Conservation (phyloP, 2,329 filamentous ascomycete species). For the Mariannaea sp. region DNA sequence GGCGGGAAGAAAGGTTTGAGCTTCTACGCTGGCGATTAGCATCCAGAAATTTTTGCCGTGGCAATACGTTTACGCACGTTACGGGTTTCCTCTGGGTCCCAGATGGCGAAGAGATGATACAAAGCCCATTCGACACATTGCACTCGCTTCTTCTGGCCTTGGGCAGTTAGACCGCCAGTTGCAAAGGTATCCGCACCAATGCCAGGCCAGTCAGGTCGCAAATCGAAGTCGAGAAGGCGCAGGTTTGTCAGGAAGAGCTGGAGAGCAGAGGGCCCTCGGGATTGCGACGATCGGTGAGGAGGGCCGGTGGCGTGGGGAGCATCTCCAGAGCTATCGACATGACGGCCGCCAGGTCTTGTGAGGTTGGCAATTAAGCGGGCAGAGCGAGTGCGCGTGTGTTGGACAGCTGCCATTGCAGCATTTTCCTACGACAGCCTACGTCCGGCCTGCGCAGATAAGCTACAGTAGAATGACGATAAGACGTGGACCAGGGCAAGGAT, state of each 20-base stretch:
- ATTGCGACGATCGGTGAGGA: background rate
- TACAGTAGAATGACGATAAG: background rate
- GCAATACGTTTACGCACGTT: conserved; percentile 59
- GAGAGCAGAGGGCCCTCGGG: conserved; percentile 35
- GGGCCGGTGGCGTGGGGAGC: conserved; percentile 13
- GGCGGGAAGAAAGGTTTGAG: conserved; percentile 90
- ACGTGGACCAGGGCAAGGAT: background rate
- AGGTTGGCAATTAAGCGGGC: conserved; percentile 36
- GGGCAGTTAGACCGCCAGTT: conserved; percentile 61
- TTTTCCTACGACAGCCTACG: conserved; percentile 11
- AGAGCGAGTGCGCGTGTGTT: conserved; percentile 35
- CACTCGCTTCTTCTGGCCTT: conserved; percentile 81
- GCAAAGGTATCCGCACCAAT: conserved; percentile 74
- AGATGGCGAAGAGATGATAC: conserved; percentile 84
- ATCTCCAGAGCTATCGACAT: conserved; percentile 10
- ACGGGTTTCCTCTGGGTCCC: conserved; percentile 76
- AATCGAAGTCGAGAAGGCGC: conserved; percentile 79
- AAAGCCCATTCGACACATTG: conserved; percentile 87
- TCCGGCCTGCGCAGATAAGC: background rate
- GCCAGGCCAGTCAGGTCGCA: conserved; percentile 76
- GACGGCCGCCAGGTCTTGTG: conserved; percentile 25
- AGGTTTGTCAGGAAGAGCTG: conserved; percentile 77
- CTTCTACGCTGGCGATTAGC: conserved; percentile 61
- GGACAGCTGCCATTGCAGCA: conserved; percentile 34
- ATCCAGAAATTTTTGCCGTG: background rate